These are phyloP conservation scores for Sarocladium oryzae DNA, from an alignment of 2,329 filamentous ascomycete genomes.

Conservation along the genomic window DNA sequence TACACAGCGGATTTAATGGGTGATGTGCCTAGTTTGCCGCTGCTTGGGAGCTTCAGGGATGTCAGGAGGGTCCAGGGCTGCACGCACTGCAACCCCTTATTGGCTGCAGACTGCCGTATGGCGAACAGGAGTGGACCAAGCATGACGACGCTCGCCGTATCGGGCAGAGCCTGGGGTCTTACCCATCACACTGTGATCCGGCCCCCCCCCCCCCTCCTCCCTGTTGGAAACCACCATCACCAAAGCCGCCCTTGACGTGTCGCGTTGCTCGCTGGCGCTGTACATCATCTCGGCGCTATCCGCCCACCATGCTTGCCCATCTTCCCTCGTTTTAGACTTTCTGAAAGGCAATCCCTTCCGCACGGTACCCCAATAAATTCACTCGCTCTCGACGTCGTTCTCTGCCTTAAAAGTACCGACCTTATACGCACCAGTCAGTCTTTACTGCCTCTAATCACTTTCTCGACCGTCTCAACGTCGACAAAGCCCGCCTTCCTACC, in stretches of 20 bases:
- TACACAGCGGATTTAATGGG: not conserved
- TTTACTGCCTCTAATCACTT: not conserved
- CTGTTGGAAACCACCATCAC: not conserved
- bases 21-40: not conserved
- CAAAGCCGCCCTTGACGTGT: constrained; percentile 3
- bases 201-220: not conserved
- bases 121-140: not conserved
- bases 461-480: not conserved
- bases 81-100: not conserved
- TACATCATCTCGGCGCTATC: not conserved
- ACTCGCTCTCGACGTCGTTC: not conserved
- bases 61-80: not conserved
- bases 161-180: constrained; percentile 1
- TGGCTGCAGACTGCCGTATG: not conserved
- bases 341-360: no score
- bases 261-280: not conserved
- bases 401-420: no score
- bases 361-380: not conserved
- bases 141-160: constrained; percentile 8
- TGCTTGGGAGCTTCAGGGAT: not conserved
- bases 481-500: not conserved
- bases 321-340: not conserved
- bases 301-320: constrained; percentile 2
- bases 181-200: not conserved
- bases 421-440: constrained; percentile 1